Evolutionary conservation across 108 stramenopile genomes (phyloP).

Genomic region (Cyclostephanos invisitatus): DNA sequence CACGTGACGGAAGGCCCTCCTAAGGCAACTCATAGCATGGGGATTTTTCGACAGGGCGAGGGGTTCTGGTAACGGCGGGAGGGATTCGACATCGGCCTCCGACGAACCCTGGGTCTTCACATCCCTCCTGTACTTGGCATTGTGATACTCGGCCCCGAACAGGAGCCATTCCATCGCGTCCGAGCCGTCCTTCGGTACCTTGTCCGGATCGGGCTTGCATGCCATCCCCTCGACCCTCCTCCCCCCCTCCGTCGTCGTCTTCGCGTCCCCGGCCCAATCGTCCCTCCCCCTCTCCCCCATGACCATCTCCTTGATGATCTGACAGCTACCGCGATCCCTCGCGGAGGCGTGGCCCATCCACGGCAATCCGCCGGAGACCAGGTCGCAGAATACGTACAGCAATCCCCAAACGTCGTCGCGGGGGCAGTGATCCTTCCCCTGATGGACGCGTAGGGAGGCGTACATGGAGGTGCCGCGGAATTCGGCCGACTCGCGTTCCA

Average conservation of each 20-base stretch:
- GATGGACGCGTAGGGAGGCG: conserved; percentile 79
- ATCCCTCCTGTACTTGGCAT: conserved; percentile 53
- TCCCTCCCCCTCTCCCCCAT: conserved; percentile 55
- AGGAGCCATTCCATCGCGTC: conserved; percentile 65
- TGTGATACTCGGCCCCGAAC: conserved; percentile 79
- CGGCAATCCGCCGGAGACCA: conserved; percentile 81
- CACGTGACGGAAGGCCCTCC: conserved; percentile 76
- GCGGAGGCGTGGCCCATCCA: conserved; percentile 87
- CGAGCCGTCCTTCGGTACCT: conserved; percentile 38
- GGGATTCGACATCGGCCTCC: conserved; percentile 26
- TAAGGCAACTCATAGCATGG: conserved; percentile 55
- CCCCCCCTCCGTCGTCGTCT: conserved; percentile 18
- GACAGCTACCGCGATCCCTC: conserved; percentile 69
- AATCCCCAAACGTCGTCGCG: conserved; percentile 88
- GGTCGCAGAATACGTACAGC: conserved; percentile 88
- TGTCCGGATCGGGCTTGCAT: conserved; percentile 26
- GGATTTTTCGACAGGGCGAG: conserved; percentile 61
- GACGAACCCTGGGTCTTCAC: conserved; percentile 30
- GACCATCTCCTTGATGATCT: conserved; percentile 74
- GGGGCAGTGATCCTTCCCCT: conserved; percentile 74
- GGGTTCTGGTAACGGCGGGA: conserved; percentile 56
- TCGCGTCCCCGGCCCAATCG: conserved; percentile 20
- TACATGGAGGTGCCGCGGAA: conserved; percentile 90
- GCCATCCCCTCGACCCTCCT: conserved; percentile 22
- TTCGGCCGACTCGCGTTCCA: conserved; percentile 73